Percentiles rank a stretch among this genome's conserved stretches.
phyloP scores from a whole-genome alignment of 176 grass and related monocot genomes.

The Elaeis guineensis region DNA sequence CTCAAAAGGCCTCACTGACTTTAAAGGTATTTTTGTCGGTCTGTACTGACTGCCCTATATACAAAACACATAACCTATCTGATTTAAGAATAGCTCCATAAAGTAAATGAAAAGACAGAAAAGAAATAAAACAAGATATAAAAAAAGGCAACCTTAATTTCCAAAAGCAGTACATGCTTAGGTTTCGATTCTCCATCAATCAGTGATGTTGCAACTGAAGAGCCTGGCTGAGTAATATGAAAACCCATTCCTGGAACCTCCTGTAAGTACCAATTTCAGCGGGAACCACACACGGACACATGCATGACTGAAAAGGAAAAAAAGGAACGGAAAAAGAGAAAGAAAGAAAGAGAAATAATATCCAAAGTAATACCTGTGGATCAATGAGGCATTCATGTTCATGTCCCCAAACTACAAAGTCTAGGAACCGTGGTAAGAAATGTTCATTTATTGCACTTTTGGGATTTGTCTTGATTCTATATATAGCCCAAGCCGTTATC shows the following conservation, averaged over 20 bases:
- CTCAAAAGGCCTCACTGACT: conserved; percentile 69
- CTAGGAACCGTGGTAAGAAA: conserved; percentile 60
- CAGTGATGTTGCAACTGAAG: conserved; percentile 73
- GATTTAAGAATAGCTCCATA: conserved; percentile 1
- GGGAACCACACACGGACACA: too few species aligned
- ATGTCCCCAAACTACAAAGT: conserved; percentile 82
- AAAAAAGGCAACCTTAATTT: conserved; percentile 58
- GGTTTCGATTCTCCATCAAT: conserved; percentile 57
- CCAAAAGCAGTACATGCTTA: conserved; percentile 66
- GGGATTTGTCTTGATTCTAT: conserved; percentile 31
- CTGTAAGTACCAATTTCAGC: conserved; percentile 16
- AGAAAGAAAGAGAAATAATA: too few species aligned
- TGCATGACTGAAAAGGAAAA: too few species aligned
- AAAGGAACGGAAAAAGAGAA: background rate
- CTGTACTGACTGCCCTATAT: conserved; percentile 65
- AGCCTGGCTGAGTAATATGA: conserved; percentile 82
- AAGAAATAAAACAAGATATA: background rate
- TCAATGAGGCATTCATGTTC: conserved; percentile 83
- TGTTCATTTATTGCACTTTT: conserved; percentile 55
- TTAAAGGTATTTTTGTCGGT: conserved; percentile 63
- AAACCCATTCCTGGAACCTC: conserved; percentile 75
- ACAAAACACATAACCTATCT: conserved; percentile 19
- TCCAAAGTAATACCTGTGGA: conserved; percentile 44
- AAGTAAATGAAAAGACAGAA: conserved; percentile 7
- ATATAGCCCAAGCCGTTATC: too few species aligned